Percentiles rank a stretch among this genome's conserved stretches.
phyloP scores from a whole-genome alignment of 768 basidiomycete genomes.

The Melanogaster broomeanus region DNA sequence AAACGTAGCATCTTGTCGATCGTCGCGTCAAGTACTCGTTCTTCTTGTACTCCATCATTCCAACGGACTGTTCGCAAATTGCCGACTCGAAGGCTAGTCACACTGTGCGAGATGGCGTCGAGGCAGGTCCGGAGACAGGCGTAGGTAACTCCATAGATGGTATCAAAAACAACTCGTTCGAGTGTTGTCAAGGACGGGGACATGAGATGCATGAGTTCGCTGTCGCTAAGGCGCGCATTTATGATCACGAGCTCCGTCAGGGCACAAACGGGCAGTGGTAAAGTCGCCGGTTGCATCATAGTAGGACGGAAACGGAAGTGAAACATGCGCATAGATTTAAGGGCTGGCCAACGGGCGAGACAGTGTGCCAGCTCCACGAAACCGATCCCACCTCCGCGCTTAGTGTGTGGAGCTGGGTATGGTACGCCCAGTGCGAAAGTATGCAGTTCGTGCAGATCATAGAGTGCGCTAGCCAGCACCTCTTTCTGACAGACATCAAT shows the following conservation, averaged over 20 bases:
- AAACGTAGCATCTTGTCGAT: neutral
- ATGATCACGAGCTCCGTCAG: neutral
- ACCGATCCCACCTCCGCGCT: neutral
- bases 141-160: neutral
- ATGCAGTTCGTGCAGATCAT: neutral
- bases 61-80: neutral
- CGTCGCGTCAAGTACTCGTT: neutral
- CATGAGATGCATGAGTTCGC: slow-evolving; percentile 1
- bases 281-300: neutral
- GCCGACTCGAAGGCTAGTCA: neutral
- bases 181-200: slow-evolving; percentile 5
- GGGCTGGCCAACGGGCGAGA: neutral
- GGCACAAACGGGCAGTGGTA: slow-evolving; percentile 1
- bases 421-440: neutral
- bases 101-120: neutral
- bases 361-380: neutral
- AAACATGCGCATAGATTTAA: slow-evolving; percentile 1
- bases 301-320: neutral
- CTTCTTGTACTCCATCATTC: neutral
- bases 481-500: neutral
- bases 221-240: neutral
- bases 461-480: neutral
- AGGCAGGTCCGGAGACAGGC: slow-evolving; percentile 1
- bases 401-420: neutral
- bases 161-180: neutral